Conservation (phyloP, 1,139 yeast genomes). For the Candida sp. region DNA sequence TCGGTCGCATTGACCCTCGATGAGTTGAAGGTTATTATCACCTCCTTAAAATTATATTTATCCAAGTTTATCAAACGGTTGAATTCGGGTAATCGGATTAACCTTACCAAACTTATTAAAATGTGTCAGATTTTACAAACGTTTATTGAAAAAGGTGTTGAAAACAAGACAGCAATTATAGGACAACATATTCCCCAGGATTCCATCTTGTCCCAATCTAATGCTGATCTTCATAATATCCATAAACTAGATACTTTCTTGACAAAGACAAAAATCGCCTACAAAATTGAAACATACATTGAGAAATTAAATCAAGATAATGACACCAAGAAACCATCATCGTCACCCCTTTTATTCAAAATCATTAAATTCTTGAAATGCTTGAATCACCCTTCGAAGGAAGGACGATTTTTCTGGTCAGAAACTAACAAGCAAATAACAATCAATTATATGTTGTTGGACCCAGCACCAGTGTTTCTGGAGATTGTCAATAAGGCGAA, state of each 20-base stretch:
- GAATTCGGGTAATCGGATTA: constrained; percentile 72
- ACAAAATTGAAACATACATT: constrained; percentile 75
- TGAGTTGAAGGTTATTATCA: constrained; percentile 45
- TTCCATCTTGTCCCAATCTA: constrained; percentile 55
- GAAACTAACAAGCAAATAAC: constrained; percentile 21
- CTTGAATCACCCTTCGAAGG: constrained; percentile 71
- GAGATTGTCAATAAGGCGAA: constrained; percentile 63
- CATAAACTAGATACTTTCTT: constrained; percentile 66
- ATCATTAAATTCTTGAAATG: constrained; percentile 63
- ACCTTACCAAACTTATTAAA: constrained; percentile 61
- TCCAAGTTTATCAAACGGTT: constrained; percentile 59
- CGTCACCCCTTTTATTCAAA: constrained; percentile 63
- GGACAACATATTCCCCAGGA: constrained; percentile 53
- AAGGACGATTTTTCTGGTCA: constrained; percentile 80
- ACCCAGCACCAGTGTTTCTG: constrained; percentile 71
- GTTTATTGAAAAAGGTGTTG: constrained; percentile 31
- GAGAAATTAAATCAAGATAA: constrained; percentile 24
- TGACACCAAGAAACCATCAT: constrained; percentile 8
- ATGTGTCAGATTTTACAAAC: constrained; percentile 49
- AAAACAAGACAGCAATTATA: constrained; percentile 29
- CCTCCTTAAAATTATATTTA: constrained; percentile 52
- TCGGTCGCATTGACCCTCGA: constrained; percentile 54
- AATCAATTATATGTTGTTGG: constrained; percentile 71
- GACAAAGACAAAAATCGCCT: constrained; percentile 71
- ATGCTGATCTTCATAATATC: constrained; percentile 71